These are phyloP conservation scores for Trichodelitschia bisporula DNA, from an alignment of 495 filamentous ascomycete genomes.

Conservation along the genomic window DNA sequence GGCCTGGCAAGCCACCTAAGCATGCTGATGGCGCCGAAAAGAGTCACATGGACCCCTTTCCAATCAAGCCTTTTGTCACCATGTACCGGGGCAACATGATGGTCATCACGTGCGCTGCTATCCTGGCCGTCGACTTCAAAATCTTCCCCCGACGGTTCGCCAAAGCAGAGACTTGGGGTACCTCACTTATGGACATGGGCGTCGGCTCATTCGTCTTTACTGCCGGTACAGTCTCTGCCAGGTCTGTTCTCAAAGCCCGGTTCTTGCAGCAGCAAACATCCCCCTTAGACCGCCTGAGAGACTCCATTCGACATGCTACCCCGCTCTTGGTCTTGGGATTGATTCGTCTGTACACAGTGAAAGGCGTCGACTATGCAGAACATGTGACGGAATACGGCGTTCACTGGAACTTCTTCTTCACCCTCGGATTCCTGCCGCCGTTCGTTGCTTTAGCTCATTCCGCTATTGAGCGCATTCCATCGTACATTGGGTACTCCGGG, in stretches of 20 bases:
- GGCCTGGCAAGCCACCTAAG: conserved; percentile 1
- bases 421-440: conserved; percentile 65
- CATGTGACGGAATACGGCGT: conserved; percentile 96
- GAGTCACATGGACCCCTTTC: conserved; percentile 27
- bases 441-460: conserved; percentile 74
- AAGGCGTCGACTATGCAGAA: conserved; percentile 85
- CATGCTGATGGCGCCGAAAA: conserved; percentile 6
- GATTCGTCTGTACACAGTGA: conserved; percentile 65
- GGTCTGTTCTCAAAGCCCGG: conserved; percentile 54
- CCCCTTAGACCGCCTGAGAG: conserved; percentile 28
- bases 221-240: conserved; percentile 72
- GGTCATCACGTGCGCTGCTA: conserved; percentile 74
- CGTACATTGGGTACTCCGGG: conserved; percentile 44
- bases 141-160: conserved; percentile 86
- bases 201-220: conserved; percentile 97
- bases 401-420: conserved; percentile 99
- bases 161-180: conserved; percentile 96
- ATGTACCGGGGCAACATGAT: conserved; percentile 80
- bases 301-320: conserved; percentile 51
- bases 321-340: conserved; percentile 65
- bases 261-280: conserved; percentile 16
- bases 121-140: conserved; percentile 90
- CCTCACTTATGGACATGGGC: conserved; percentile 91
- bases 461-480: conserved; percentile 32
- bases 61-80: conserved; percentile 75